phyloP scores from a whole-genome alignment of 768 basidiomycete genomes.

The Pleurotus salmoneostramineus region DNA sequence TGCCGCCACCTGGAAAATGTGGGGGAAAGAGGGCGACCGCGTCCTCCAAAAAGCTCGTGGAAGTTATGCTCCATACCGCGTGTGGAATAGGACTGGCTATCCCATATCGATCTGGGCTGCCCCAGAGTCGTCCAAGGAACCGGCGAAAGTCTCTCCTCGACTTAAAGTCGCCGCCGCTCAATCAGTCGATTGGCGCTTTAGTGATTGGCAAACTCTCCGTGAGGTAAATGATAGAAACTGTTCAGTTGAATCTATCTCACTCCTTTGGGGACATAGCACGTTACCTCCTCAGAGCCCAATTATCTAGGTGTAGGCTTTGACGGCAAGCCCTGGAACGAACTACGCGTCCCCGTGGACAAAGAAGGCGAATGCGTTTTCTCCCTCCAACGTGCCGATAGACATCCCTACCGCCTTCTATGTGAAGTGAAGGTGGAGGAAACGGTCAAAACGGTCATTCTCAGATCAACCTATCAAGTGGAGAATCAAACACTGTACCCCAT shows the following conservation, averaged over 20 bases:
- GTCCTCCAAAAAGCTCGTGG: slow-evolving; percentile 78
- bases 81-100: slow-evolving; percentile 89
- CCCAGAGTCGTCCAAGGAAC: slow-evolving; percentile 48
- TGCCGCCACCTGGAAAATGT: slow-evolving; percentile 66
- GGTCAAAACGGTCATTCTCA: slow-evolving; percentile 89
- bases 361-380: slow-evolving; percentile 91
- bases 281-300: slow-evolving; percentile 72
- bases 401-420: slow-evolving; percentile 78
- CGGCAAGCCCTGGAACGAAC: slow-evolving; percentile 84
- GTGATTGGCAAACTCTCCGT: slow-evolving; percentile 91
- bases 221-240: slow-evolving; percentile 52
- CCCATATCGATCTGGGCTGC: slow-evolving; percentile 85
- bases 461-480: slow-evolving; percentile 89
- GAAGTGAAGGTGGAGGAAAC: slow-evolving; percentile 89
- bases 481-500: slow-evolving; percentile 90
- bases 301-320: slow-evolving; percentile 82
- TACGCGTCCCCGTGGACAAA: slow-evolving; percentile 87
- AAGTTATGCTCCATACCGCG: slow-evolving; percentile 88
- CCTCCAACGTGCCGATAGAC: slow-evolving; percentile 70
- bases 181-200: slow-evolving; percentile 91
- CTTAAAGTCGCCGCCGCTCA: slow-evolving; percentile 68
- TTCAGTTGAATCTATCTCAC: too few relatives aligned
- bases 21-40: slow-evolving; percentile 70
- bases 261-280: slow-evolving; percentile 36
- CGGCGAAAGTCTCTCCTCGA: slow-evolving; percentile 32